Percentiles rank a stretch among this genome's conserved stretches.
phyloP scores from a whole-genome alignment of 1,139 yeast species.

The Pneumocystis oryctolagi region DNA sequence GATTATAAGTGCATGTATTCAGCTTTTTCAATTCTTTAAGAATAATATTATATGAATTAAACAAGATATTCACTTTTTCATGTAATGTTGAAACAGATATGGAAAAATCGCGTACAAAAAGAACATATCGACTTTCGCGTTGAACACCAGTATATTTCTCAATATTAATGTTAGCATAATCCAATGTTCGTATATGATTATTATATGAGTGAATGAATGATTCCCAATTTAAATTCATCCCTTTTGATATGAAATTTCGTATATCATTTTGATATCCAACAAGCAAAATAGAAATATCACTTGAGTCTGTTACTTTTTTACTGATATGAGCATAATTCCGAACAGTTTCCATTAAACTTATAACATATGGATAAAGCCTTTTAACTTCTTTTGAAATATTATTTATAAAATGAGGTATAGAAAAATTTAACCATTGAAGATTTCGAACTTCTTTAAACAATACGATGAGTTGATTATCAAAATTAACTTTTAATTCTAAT shows the following conservation, averaged over 20 bases:
- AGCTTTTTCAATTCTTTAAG: constrained; percentile 21
- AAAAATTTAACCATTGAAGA: constrained; percentile 39
- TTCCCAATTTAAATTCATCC: constrained; percentile 29
- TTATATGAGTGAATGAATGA: constrained; percentile 29
- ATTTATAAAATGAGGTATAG: constrained; percentile 40
- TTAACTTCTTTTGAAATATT: constrained; percentile 34
- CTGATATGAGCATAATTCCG: constrained; percentile 23
- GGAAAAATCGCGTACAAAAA: constrained; percentile 31
- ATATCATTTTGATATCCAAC: constrained; percentile 28
- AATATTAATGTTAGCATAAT: constrained; percentile 10
- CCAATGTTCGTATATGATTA: constrained; percentile 4
- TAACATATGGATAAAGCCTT: constrained; percentile 44
- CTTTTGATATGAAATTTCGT: constrained; percentile 19
- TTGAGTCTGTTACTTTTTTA: constrained; percentile 22
- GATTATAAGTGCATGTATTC: constrained; percentile 22
- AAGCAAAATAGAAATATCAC: constrained; percentile 33
- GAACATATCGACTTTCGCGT: constrained; percentile 31
- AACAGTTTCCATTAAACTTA: constrained; percentile 39
- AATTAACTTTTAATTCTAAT: constrained; percentile 30
- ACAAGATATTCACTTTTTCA: constrained; percentile 25
- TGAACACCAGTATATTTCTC: constrained; percentile 17
- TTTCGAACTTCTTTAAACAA: constrained; percentile 42
- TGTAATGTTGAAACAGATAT: constrained; percentile 26
- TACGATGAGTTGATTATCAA: constrained; percentile 34
- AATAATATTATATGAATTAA: constrained; percentile 17